phyloP scores from a whole-genome alignment of 306 rosid genomes.

The Spatholobus suberectus region DNA sequence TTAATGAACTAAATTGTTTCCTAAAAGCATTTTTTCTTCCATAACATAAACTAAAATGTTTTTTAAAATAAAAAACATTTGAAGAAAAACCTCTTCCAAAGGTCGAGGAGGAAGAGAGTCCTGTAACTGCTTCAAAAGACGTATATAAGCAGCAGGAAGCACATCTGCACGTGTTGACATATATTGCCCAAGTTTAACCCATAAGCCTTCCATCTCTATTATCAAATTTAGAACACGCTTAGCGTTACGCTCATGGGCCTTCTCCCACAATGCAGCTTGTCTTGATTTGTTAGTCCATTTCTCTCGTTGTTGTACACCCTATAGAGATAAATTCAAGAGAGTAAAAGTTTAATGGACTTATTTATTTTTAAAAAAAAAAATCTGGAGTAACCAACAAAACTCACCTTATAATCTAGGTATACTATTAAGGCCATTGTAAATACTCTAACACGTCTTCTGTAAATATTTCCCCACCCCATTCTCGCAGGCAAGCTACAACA shows the following conservation, averaged over 20 bases:
- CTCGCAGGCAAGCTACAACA: constrained; percentile 37
- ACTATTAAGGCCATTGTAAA: constrained; percentile 52
- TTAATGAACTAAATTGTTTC: constrained; percentile 25
- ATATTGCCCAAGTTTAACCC: constrained; percentile 99
- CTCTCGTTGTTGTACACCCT: constrained; percentile 88
- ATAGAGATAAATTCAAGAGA: constrained; percentile 26
- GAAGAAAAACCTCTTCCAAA: constrained; percentile 72
- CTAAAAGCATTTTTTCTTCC: neutral
- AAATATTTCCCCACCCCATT: constrained; percentile 58
- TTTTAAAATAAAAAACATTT: neutral
- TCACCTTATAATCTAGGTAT: constrained; percentile 64
- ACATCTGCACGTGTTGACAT: constrained; percentile 98
- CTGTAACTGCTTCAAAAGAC: constrained; percentile 83
- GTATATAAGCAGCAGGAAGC: constrained; percentile 84
- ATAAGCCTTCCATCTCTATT: constrained; percentile 91
- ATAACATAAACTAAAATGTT: neutral
- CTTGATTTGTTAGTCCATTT: constrained; percentile 74
- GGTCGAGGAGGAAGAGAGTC: constrained; percentile 99
- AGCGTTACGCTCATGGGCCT: constrained; percentile 93
- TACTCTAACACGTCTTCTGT: constrained; percentile 50
- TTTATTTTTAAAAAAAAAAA: constrained; percentile 14
- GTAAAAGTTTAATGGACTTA: constrained; percentile 22
- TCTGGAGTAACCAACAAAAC: constrained; percentile 2
- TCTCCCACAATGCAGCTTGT: constrained; percentile 76
- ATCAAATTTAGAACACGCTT: constrained; percentile 78